Evolutionary conservation across 345 rosid species (phyloP), one percentile per base, ranked within the genome.

Genomic region (Leavenworthia alabamica): DNA sequence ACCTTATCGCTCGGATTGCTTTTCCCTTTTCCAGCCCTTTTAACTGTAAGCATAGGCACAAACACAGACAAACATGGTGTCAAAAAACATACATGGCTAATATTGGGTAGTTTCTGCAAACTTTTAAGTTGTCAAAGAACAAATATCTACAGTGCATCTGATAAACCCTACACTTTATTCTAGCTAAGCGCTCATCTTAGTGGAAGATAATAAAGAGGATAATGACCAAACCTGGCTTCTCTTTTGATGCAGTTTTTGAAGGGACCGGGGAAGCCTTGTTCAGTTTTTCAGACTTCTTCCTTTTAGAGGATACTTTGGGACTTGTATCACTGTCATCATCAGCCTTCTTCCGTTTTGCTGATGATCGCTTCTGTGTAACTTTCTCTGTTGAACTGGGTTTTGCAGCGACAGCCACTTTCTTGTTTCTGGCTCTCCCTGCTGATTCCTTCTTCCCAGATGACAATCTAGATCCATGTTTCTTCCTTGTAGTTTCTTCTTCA

Each of bases 401-500:
- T 60, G 74, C 66, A 27, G 80, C 35, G 26, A 59, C 70, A 20
- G 46, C 15, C 5, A 53, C 58, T 72, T 76, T 81, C 83, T 80
- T 85, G 72, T 73, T 67, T 73, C 75, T 85, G 36, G 81, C 64
- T 66, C 77, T 87, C 72, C 74, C 86, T 63, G 79, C 46, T 60
- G 96, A 62, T 67, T 63, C 83, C 56, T 80, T 83, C 71, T 80
- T 82, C 32, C 73, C 65, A 32, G 80, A 54, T 16, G 81, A 64
- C 17, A 60, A 49, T 47, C 73, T 82, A 41, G 80, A 56, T 47
- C 71, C 76, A 70, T 32, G 79, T 75, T 81, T 93, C 75, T 50
- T 79, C 73, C 80, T 89, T 42, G 61, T 41, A 15, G 43, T 43
- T n/a, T 89, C 86, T 65, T 85, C 96, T 57, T 85, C 93, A 59